A percentile compares a stretch with the other conserved stretches of the same genome.
Evolutionary conservation across 2,329 filamentous ascomycete species (phyloP).

Genomic region (Talaromyces sp.): DNA sequence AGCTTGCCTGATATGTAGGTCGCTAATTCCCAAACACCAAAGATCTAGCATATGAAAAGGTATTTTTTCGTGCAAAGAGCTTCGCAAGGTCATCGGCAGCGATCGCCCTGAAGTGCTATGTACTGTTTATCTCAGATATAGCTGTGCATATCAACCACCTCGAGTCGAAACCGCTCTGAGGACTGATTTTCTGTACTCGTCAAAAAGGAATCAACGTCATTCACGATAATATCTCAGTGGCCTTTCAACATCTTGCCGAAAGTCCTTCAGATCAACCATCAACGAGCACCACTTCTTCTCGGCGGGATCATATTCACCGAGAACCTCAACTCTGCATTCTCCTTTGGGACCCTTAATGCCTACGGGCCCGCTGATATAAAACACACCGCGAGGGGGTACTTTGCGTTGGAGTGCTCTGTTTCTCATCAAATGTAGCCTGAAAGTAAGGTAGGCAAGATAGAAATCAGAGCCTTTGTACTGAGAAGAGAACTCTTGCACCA

Average conservation of each 20-base stretch:
- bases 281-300: conserved; percentile 32
- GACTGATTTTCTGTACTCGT: not conserved
- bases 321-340: conserved; percentile 37
- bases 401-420: conserved; percentile 25
- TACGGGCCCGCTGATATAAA: conserved; percentile 37
- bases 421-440: conserved; percentile 27
- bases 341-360: conserved; percentile 35
- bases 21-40: not conserved
- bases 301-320: conserved; percentile 37
- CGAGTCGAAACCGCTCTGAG: no score
- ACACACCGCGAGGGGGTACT: conserved; percentile 33
- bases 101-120: not conserved
- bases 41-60: not conserved
- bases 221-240: conserved; percentile 26
- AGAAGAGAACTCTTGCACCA: conserved; percentile 35
- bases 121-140: not conserved
- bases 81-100: no score
- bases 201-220: not conserved
- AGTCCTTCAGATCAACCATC: conserved; percentile 34
- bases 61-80: not conserved
- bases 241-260: conserved; percentile 31
- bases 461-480: conserved; percentile 38
- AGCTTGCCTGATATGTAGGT: not conserved
- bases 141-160: not conserved
- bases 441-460: conserved; percentile 33